Base-by-base conservation (phyloP, 345 rosid species). In the Pseudoturritis turrita region DNA sequence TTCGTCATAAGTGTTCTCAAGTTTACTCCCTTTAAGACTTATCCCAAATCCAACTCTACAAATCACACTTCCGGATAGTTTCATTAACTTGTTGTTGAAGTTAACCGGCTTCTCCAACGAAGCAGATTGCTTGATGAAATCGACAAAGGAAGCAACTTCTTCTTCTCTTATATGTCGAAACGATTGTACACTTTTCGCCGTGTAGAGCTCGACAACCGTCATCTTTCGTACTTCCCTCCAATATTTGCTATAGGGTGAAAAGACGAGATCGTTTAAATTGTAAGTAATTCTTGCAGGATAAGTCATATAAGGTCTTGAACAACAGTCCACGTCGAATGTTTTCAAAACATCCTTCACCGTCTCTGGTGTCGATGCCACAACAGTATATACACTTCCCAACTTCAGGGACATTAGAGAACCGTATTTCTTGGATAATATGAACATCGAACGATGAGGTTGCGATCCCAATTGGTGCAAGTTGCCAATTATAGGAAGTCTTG, bases 381-480 rank as follows among this genome's bases (percentile, higher is more conserved):
- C 54, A 13, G 81, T 71, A 1, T 77, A 81, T 0, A 79, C 69
- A 6, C 31, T 66, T 7, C 90, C 90, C 0, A 85, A 80, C 21
- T 58, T 79, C 3, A 85, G 46, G 9, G 66, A 76, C 83, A 89
- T 68, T 57, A 84, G 61, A 0, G 80, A 78, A 7, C 89, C 91
- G 2, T 89, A 67, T 49, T 79, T 67, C 13, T 49, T 28, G 49
- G 91, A 73, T 25, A 86, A 62, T 1, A 70, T 26, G 55, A 62
- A 56, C 10, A 82, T 61, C 2, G 81, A 49, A 51, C 58, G 81
- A 23, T 83, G 86, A n/a, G 81, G 82, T 19, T 54, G 31, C 0
- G 70, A 61, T 36, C 86, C 86, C 2, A 85, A 70, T 33, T 70
- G 82, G 69, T 79, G 82, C 51, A 85, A 69, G 79, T 81, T 81